These are phyloP conservation scores for Lactarius evosmus DNA, from an alignment of 768 basidiomycete species.

Conservation along the genomic window DNA sequence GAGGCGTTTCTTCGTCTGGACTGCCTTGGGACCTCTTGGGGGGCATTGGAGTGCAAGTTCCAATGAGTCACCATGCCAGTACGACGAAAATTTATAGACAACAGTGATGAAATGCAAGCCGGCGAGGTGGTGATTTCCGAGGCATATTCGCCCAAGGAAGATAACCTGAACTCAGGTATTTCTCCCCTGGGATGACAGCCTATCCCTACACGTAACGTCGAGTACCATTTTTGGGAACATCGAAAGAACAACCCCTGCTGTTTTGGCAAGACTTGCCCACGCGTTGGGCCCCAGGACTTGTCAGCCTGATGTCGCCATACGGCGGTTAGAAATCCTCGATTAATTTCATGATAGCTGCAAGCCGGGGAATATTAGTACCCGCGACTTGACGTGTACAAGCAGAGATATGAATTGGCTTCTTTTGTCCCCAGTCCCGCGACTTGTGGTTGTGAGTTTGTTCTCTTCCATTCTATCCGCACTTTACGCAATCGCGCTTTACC, in stretches of 20 bases:
- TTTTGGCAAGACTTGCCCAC: conserved; percentile 5
- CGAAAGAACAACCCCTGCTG: neutral
- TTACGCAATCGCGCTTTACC: neutral
- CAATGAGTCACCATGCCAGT: neutral
- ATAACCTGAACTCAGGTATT: neutral
- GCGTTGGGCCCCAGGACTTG: neutral
- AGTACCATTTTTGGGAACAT: neutral
- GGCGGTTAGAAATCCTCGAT: neutral
- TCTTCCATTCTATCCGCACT: neutral
- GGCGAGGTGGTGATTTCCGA: conserved; percentile 6
- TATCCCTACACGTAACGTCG: conserved; percentile 13
- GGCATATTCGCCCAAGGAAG: conserved; percentile 5
- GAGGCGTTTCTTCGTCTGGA: neutral
- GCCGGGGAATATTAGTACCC: neutral
- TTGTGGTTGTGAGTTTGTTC: neutral
- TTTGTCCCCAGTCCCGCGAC: neutral
- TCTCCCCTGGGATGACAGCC: neutral
- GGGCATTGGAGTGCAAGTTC: conserved; percentile 37
- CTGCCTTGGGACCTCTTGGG: neutral
- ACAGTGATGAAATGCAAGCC: conserved; percentile 4
- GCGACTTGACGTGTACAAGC: conserved; percentile 7
- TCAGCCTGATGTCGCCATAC: neutral
- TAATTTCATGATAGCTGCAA: neutral
- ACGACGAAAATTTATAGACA: conserved; percentile 29
- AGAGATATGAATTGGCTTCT: neutral